Percentiles rank a stretch among this genome's conserved stretches.
Conservation (phyloP, 2,329 filamentous ascomycete species). For the Fusarium subglutinans region DNA sequence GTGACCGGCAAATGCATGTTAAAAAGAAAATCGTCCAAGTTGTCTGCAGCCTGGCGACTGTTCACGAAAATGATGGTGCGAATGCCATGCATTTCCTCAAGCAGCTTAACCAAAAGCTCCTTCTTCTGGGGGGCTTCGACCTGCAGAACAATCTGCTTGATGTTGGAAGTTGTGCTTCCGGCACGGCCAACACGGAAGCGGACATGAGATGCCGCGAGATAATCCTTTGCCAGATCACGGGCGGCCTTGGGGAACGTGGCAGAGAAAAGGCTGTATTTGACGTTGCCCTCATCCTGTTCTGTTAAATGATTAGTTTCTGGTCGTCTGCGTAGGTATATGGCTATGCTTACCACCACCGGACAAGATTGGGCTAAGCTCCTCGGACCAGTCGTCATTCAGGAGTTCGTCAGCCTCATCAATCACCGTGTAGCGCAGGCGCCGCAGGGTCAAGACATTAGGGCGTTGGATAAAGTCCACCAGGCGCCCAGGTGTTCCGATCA, state of each 20-base stretch:
- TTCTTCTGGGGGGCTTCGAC: constrained; percentile 75
- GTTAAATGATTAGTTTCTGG: constrained; percentile 45
- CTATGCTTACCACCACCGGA: constrained; percentile 75
- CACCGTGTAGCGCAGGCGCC: constrained; percentile 80
- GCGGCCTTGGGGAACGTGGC: constrained; percentile 89
- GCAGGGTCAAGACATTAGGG: constrained; percentile 73
- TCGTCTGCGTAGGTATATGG: neutral
- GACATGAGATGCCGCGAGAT: constrained; percentile 77
- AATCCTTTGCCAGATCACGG: constrained; percentile 78
- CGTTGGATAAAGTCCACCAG: constrained; percentile 84
- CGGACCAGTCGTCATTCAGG: constrained; percentile 80
- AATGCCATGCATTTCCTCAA: constrained; percentile 74
- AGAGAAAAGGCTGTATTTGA: constrained; percentile 85
- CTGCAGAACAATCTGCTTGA: constrained; percentile 78
- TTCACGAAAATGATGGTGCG: constrained; percentile 94
- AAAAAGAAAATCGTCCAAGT: constrained; percentile 87
- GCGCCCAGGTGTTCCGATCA: constrained; percentile 89
- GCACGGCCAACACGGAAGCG: constrained; percentile 88
- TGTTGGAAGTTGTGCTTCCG: constrained; percentile 83
- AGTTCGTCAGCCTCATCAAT: constrained; percentile 98
- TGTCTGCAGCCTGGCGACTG: constrained; percentile 78
- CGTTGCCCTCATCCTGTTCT: constrained; percentile 78
- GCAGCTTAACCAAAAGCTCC: constrained; percentile 74
- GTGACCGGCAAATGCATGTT: constrained; percentile 83
- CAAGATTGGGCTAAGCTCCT: constrained; percentile 79